Percentiles rank a stretch among this genome's conserved stretches.
Conservation (phyloP, 2,329 filamentous ascomycete genomes). For the Arthrobotrys entomopaga region DNA sequence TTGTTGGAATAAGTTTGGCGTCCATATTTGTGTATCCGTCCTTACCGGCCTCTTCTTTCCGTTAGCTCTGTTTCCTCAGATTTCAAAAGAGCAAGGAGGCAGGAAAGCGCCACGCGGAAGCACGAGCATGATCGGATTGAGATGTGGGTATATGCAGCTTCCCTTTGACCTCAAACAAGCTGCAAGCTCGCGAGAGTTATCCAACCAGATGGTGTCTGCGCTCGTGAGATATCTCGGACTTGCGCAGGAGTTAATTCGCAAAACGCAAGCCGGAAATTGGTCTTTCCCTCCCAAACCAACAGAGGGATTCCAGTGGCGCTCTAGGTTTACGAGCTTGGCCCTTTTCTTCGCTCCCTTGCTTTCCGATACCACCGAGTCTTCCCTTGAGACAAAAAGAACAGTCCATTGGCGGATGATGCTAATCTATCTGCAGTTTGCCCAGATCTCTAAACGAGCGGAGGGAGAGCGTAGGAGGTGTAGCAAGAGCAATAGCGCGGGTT, state of each 20-base stretch:
- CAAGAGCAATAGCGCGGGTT: slow-evolving; percentile 34
- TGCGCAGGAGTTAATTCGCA: slow-evolving; percentile 12
- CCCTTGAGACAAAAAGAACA: slow-evolving; percentile 20
- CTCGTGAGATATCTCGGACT: not conserved
- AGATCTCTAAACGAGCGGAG: slow-evolving; percentile 18
- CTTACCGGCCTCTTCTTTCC: not conserved
- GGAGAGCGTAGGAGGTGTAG: slow-evolving; percentile 22
- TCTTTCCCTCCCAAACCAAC: slow-evolving; percentile 13
- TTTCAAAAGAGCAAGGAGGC: too few relatives aligned
- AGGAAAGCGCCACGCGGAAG: slow-evolving; percentile 39
- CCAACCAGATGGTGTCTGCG: not conserved
- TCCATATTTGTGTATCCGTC: slow-evolving; percentile 3
- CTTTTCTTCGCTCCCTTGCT: slow-evolving; percentile 28
- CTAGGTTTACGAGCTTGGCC: slow-evolving; percentile 14
- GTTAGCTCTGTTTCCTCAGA: not conserved
- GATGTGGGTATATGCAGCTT: slow-evolving; percentile 8
- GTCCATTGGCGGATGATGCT: slow-evolving; percentile 27
- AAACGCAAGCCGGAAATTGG: slow-evolving; percentile 16
- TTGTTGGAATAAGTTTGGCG: slow-evolving; percentile 34
- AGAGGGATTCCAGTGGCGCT: slow-evolving; percentile 36
- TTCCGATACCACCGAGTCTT: slow-evolving; percentile 46
- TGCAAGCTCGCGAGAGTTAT: not conserved
- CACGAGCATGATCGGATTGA: slow-evolving; percentile 31
- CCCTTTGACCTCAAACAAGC: not conserved
- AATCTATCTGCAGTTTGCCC: slow-evolving; percentile 36